Percentiles rank a stretch among this genome's conserved stretches.
Conservation (phyloP, 2,329 filamentous ascomycete genomes). For the Cordyceps javanica region DNA sequence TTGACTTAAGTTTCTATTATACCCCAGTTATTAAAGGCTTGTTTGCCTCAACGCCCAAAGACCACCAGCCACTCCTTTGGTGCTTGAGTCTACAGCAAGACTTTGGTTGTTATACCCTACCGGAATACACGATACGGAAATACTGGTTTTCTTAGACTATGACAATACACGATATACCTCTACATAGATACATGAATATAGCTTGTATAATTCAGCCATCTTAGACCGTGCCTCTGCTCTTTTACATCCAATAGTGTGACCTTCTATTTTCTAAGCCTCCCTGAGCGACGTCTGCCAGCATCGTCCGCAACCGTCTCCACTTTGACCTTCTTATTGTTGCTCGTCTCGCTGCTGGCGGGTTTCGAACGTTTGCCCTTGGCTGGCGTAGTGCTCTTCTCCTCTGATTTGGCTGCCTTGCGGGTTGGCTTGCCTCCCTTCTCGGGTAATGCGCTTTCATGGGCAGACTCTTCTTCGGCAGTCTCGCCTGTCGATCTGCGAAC, state of each 20-base stretch:
- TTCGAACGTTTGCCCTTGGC: conserved; percentile 18
- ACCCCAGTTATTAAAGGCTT: conserved; percentile 5
- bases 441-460: conserved; percentile 18
- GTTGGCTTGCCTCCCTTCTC: conserved; percentile 20
- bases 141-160: background rate
- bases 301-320: conserved; percentile 2
- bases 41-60: background rate
- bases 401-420: conserved; percentile 11
- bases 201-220: background rate
- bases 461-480: conserved; percentile 21
- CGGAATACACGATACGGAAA: background rate
- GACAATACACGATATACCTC: background rate
- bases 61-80: background rate
- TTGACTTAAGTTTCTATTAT: background rate
- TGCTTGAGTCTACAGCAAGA: background rate
- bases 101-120: conserved; percentile 4
- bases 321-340: conserved; percentile 16
- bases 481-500: conserved; percentile 16
- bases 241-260: background rate
- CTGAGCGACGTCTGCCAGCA: conserved; percentile 22
- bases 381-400: conserved; percentile 19
- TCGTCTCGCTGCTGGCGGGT: conserved; percentile 15
- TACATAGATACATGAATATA: background rate
- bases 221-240: background rate
- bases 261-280: conserved; percentile 20